phyloP scores from a whole-genome alignment of 2,329 filamentous ascomycete genomes.

The Sclerotinia minor region DNA sequence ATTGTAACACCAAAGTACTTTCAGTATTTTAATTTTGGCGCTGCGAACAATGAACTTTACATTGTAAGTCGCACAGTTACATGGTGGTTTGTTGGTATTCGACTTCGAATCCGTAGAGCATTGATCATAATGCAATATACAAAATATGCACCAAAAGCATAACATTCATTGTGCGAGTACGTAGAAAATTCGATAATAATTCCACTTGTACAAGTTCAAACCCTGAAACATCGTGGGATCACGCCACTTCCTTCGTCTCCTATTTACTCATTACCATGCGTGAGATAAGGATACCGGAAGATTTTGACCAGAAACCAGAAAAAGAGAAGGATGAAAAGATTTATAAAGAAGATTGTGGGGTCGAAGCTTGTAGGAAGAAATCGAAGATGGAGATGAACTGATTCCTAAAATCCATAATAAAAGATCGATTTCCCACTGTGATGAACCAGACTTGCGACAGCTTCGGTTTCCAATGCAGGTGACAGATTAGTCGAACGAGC shows the following conservation, averaged over 20 bases:
- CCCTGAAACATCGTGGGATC: constrained; percentile 23
- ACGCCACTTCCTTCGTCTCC: constrained; percentile 24
- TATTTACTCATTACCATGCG: constrained; percentile 11
- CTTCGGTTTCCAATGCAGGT: neutral
- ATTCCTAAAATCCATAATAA: constrained; percentile 3
- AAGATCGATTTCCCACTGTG: neutral
- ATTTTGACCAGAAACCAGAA: neutral
- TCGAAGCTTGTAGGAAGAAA: constrained; percentile 10
- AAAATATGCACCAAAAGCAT: neutral
- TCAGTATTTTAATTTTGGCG: neutral
- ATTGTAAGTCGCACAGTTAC: neutral
- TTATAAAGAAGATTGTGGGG: neutral
- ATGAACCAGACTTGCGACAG: neutral
- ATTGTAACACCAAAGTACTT: neutral
- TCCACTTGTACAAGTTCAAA: neutral
- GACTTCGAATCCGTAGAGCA: constrained; percentile 17
- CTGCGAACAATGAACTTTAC: neutral
- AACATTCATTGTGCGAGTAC: neutral
- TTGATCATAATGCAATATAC: neutral
- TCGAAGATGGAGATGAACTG: neutral
- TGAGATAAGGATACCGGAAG: neutral
- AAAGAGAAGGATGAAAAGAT: neutral
- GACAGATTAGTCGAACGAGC: neutral
- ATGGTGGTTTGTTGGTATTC: constrained; percentile 16
- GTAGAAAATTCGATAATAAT: constrained; percentile 7